phyloP scores from a whole-genome alignment of 805 yeast species.

The Millerago galiae region DNA sequence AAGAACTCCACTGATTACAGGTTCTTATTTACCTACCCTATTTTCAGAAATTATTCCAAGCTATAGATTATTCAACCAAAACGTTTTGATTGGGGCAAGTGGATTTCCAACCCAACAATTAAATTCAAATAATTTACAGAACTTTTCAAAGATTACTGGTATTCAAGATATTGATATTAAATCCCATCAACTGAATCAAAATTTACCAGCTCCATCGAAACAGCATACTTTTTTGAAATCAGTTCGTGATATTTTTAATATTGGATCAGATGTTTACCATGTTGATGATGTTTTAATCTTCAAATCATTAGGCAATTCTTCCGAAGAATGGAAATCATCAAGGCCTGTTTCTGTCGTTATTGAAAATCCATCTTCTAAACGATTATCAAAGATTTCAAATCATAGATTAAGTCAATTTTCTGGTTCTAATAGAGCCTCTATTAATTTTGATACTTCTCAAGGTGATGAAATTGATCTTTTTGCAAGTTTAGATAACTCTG shows the following conservation, averaged over 20 bases:
- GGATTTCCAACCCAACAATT: constrained; percentile 27
- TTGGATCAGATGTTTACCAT: constrained; percentile 51
- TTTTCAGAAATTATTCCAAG: constrained; percentile 52
- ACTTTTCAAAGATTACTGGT: constrained; percentile 34
- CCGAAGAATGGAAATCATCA: constrained; percentile 24
- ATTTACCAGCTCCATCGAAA: constrained; percentile 23
- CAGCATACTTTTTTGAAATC: constrained; percentile 47
- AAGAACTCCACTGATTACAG: constrained; percentile 51
- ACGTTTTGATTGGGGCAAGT: constrained; percentile 48
- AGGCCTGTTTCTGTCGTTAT: constrained; percentile 42
- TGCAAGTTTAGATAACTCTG: constrained; percentile 25
- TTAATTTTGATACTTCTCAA: constrained; percentile 25
- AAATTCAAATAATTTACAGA: background rate
- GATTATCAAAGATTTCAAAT: constrained; percentile 33
- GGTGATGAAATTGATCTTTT: constrained; percentile 27
- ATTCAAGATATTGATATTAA: constrained; percentile 37
- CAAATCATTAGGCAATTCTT: constrained; percentile 41
- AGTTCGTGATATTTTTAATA: constrained; percentile 58
- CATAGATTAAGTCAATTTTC: constrained; percentile 18
- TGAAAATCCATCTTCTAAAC: constrained; percentile 38
- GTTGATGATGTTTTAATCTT: constrained; percentile 51
- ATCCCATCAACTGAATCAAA: constrained; percentile 16
- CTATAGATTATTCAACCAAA: constrained; percentile 50
- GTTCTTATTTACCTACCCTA: constrained; percentile 58
- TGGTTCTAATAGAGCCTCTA: constrained; percentile 17